Evolutionary conservation across 2,329 filamentous ascomycete genomes (phyloP), one percentile per base, ranked within the genome.

Genomic region (Onygena corvina): DNA sequence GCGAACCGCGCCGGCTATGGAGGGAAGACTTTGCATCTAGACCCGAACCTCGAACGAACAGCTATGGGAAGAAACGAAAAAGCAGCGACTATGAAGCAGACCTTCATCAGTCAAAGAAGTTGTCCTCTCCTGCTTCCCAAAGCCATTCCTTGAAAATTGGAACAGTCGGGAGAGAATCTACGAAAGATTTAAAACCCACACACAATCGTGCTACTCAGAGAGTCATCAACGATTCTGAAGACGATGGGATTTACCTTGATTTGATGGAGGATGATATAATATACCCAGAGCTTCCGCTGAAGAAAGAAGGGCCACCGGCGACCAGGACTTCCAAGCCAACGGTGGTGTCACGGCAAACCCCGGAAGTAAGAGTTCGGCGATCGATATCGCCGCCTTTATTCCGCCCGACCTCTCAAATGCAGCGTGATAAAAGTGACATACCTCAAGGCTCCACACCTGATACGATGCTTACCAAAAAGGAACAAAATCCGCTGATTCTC

Each of bases 41-140:
- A 16, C 58, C 59, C 46, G 61, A 63, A 34, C 65, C 67, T 18
- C 23, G 56, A 16, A 18, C 8, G 7, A 58, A 64, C 16, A 66
- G 64, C 47, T 64, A 63, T 53, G 68, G 68, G 3, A 71, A 67
- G 56, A 74, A 74, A 57, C 63, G 71, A 46, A 74, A 72, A 56
- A 74, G 71, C 52, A 66, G 72, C 18, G 71, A 73, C 51, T 69
- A 70, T 49, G 59, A 62, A 31, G 64, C 61, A 4, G 66, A 69
- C 50, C 57, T 67, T 18, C 51, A 59, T 4, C 65, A 63, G 2
- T 61, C 66, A 1, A 59, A 55, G n/a, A 63, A 61, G 25, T 12
- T 35, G 4, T 33, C 29, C 52, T 58, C 51, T 12, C 42, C 42
- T 12, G n/a, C 29, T 23, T 21, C 29, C 21, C 9, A 40, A 30